Base-by-base conservation (phyloP, 2,329 filamentous ascomycete genomes). In the Davidsoniella virescens region DNA sequence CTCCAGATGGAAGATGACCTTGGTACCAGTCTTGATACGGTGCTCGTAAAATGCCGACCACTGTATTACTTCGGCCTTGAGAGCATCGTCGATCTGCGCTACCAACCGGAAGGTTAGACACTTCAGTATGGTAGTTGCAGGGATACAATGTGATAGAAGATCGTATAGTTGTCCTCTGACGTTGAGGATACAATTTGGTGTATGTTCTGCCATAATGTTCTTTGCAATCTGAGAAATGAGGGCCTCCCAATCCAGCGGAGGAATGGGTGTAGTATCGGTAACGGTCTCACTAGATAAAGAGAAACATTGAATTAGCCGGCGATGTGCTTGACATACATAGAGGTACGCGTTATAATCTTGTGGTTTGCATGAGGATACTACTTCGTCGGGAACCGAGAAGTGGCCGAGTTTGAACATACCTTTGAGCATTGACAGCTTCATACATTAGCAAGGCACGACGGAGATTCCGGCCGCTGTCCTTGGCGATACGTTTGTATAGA, bases 1-100 rank as follows among this genome's bases (percentile, higher is more conserved):
- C 66, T 98, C 93, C 3, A 98, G 70, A 61, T 98, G 93, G 66
- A 98, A 98, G 55, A 98, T 96, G 52, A 94, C 84, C 72, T 98
- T 98, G 53, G 76, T 87, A 47, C 92, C 92, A 58, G 83, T 83
- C 63, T 85, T 85, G 66, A 96, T 85, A 54, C 92, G 77, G 64
- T 98, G 92, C 65, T 98, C 93, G 64, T 94, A 98, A 61, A 95
- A 96, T 0, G 92, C 88, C 4, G 87, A 85, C 92, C 92, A 98
- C 61, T 83, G 86, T 57, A 98, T 84, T 4, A 98, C 82, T 52
- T 98, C 90, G 2, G 83, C 78, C 65, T 95, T 96, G 47, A 98
- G 68, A 20, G 75, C 80, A 62, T 95, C 88, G 59, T 96, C 90
- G 49, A 94, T 84, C 61, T 85, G 78, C 0, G 80, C 75, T 58